phyloP scores from a whole-genome alignment of 305 asterid genomes.

The Solanum hybrid region DNA sequence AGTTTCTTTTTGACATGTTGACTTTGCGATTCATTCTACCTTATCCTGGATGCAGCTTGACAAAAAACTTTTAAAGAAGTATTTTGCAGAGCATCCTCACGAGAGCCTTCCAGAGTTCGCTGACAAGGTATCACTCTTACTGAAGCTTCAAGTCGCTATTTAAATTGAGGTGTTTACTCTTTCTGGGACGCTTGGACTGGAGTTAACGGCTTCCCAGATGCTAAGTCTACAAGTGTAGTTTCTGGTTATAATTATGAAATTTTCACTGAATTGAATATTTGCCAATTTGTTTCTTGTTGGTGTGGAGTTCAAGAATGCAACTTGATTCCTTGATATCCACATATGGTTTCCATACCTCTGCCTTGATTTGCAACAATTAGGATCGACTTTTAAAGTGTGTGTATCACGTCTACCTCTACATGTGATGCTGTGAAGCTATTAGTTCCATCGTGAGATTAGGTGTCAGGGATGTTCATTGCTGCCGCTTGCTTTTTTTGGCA shows the following conservation, averaged over 20 bases:
- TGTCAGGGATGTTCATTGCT: neutral
- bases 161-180: neutral
- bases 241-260: neutral
- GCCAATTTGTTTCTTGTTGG: neutral
- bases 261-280: neutral
- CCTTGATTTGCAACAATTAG: neutral
- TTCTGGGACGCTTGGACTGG: neutral
- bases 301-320: neutral
- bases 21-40: slow-evolving; percentile 9
- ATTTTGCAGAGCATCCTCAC: slow-evolving; percentile 62
- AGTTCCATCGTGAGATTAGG: neutral
- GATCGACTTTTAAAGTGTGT: neutral
- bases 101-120: slow-evolving; percentile 85
- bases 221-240: neutral
- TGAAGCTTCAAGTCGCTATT: neutral
- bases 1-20: neutral
- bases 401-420: neutral
- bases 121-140: slow-evolving; percentile 56
- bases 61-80: slow-evolving; percentile 64
- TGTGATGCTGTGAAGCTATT: neutral
- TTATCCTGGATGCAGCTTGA: slow-evolving; percentile 62
- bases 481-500: neutral
- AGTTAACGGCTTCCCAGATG: neutral
- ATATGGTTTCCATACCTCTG: neutral
- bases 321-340: neutral